Evolutionary conservation across 306 rosid genomes (phyloP), one percentile per base, ranked within the genome.

Genomic region (Cajanus cajan): DNA sequence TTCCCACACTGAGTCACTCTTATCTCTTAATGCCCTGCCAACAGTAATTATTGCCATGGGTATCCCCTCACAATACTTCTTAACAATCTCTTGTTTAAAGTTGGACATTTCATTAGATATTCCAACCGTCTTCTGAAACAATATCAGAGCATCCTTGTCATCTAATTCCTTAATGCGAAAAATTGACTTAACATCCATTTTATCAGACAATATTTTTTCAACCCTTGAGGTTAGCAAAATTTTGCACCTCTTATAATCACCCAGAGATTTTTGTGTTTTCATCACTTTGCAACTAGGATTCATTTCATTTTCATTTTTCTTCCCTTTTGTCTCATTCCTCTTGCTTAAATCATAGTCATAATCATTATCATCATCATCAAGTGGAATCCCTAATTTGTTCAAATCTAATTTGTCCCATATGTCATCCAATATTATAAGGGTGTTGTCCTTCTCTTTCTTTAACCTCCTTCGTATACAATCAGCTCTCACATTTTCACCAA

Each of bases 381-480:
- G 16, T 24, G 28, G 58, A 11, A 80, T 80, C 47, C 83, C 83
- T 8, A 78, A 55, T 62, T 31, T 78, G 8, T 31, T 43, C 62
- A 78, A 78, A 71, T 57, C 62, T 4, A 80, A 2, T 16, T 1
- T 1, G 16, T 19, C 62, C 84, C 84, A 80, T 5, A 80, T 47
- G 14, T 74, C 79, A 61, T 74, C 79, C 40, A 74, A 22, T 57
- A 74, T 34, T 14, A 74, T 5, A 59, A 80, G 75, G 34, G 43
- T 15, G 6, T 39, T 73, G 59, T 62, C 61, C 28, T 77, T 36
- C 18, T 64, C 55, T 14, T 64, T 6, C 39, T 6, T 16, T 10
- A 76, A 47, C 19, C 73, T 65, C 12, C 21, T 9, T 0, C 48
- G 3, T 18, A 61, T 21, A 21, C 24, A 44, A 76, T 22, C 61